phyloP scores from a whole-genome alignment of 306 rosid species.

The Inga oerstediana region DNA sequence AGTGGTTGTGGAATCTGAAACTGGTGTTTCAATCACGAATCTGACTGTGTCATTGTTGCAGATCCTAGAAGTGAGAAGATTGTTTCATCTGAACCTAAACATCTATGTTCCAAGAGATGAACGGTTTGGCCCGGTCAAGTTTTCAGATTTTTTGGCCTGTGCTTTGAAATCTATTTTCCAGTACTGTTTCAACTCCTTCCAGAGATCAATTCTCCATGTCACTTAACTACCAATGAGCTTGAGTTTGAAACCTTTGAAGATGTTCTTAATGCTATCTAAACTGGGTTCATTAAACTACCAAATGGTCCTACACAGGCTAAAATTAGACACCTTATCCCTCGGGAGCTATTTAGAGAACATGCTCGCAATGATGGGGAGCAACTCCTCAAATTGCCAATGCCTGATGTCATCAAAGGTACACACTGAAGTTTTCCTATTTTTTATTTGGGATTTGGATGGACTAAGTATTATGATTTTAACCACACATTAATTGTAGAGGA shows the following conservation, averaged over 20 bases:
- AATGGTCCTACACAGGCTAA: slow-evolving; percentile 42
- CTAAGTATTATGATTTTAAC: background rate
- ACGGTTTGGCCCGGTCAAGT: slow-evolving; percentile 66
- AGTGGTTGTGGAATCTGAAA: background rate
- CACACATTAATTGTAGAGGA: slow-evolving; percentile 41
- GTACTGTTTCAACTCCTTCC: slow-evolving; percentile 48
- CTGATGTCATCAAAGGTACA: slow-evolving; percentile 79
- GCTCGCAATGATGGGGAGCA: slow-evolving; percentile 74
- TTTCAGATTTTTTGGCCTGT: slow-evolving; percentile 80
- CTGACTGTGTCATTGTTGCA: slow-evolving; percentile 32
- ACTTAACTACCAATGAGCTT: slow-evolving; percentile 69
- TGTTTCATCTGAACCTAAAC: slow-evolving; percentile 62
- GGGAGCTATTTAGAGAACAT: slow-evolving; percentile 76
- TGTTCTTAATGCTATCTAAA: slow-evolving; percentile 56
- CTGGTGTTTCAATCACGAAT: background rate
- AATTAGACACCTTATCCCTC: slow-evolving; percentile 66
- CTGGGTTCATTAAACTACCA: slow-evolving; percentile 64
- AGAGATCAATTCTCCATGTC: slow-evolving; percentile 61
- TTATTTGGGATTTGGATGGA: background rate
- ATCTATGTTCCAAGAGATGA: slow-evolving; percentile 89
- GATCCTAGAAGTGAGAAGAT: slow-evolving; percentile 72
- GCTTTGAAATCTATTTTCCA: slow-evolving; percentile 71
- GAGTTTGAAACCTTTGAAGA: slow-evolving; percentile 69
- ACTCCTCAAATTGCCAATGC: slow-evolving; percentile 78
- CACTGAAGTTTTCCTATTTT: background rate